Evolutionary conservation across 2,329 filamentous ascomycete genomes (phyloP).

Genomic region (Aspergillus sp.): DNA sequence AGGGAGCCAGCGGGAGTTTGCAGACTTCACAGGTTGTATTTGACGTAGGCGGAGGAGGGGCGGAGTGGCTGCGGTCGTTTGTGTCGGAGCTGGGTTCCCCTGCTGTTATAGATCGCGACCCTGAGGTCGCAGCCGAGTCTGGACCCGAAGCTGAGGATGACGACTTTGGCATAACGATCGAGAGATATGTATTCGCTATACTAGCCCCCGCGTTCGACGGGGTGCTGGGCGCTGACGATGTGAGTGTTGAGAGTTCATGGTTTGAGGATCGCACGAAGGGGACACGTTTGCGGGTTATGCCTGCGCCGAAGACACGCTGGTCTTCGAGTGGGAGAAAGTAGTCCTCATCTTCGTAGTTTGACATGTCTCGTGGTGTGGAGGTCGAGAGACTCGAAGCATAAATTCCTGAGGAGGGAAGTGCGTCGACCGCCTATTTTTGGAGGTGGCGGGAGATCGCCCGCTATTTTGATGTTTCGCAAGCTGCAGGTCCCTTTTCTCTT

Average conservation of each 20-base stretch:
- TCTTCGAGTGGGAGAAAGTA: constrained; percentile 60
- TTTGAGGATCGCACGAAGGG: constrained; percentile 57
- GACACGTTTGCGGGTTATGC: constrained; percentile 62
- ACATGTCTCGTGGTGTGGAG: constrained; percentile 19
- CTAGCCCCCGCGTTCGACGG: constrained; percentile 23
- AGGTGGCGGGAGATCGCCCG: constrained; percentile 25
- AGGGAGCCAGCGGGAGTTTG: constrained; percentile 52
- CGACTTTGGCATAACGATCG: constrained; percentile 43
- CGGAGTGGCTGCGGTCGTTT: constrained; percentile 4
- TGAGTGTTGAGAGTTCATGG: constrained; percentile 33
- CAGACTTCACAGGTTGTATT: constrained; percentile 54
- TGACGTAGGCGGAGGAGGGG: constrained; percentile 2
- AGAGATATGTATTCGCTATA: constrained; percentile 46
- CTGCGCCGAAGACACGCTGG: constrained; percentile 61
- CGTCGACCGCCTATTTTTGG: background rate
- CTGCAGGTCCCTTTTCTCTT: background rate
- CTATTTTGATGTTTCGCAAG: constrained; percentile 11
- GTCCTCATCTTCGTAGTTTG: constrained; percentile 51
- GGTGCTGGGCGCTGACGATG: constrained; percentile 25
- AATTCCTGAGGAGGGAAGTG: background rate
- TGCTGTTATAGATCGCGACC: background rate
- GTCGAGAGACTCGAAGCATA: background rate
- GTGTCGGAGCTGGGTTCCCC: background rate
- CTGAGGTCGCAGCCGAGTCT: background rate
- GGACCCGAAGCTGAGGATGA: background rate